phyloP scores from a whole-genome alignment of 2,329 filamentous ascomycete genomes.

The Pseudogymnoascus sp. region DNA sequence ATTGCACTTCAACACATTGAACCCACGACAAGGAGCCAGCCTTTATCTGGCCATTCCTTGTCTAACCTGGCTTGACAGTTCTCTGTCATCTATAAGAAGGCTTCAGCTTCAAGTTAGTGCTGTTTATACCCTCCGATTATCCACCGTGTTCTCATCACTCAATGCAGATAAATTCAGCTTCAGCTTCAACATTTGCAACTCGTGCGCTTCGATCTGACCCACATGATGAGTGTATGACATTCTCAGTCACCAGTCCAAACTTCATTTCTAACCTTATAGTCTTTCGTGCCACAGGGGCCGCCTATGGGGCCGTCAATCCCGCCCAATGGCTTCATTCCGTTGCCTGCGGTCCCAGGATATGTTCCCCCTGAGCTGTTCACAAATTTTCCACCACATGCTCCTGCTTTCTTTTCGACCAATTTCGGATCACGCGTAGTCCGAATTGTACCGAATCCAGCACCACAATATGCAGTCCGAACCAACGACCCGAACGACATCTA shows the following conservation, averaged over 20 bases:
- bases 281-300: neutral
- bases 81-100: neutral
- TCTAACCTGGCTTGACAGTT: neutral
- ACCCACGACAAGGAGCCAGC: neutral
- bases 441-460: conserved; percentile 2
- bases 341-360: neutral
- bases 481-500: conserved; percentile 11
- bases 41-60: neutral
- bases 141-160: neutral
- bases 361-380: conserved; percentile 11
- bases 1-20: neutral
- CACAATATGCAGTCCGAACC: conserved; percentile 11
- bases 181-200: neutral
- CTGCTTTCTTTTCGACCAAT: conserved; percentile 19
- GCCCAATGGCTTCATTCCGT: neutral
- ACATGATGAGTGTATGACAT: neutral
- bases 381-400: conserved; percentile 10
- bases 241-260: neutral
- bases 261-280: neutral
- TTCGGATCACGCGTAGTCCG: conserved; percentile 12
- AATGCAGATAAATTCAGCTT: neutral
- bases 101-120: neutral
- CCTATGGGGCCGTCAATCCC: neutral
- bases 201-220: neutral
- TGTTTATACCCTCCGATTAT: neutral